Percentiles rank a stretch among this genome's conserved stretches.
phyloP scores from a whole-genome alignment of 306 rosid species.

The Lupinus albus region DNA sequence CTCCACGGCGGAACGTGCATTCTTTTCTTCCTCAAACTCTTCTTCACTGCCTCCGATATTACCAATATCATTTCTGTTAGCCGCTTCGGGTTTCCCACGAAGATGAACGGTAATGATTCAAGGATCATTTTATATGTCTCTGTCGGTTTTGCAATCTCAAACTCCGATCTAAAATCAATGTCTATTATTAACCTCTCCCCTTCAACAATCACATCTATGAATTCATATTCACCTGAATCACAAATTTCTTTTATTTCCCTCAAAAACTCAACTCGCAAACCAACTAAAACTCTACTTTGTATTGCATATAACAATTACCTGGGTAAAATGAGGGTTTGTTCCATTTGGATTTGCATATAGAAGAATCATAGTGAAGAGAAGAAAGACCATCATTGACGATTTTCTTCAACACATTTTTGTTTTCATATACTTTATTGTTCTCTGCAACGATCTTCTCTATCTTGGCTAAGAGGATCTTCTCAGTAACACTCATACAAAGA shows the following conservation, averaged over 20 bases:
- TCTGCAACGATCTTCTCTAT: conserved; percentile 74
- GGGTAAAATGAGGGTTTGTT: conserved; percentile 71
- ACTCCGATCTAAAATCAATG: conserved; percentile 90
- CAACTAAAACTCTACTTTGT: no score
- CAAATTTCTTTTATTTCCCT: no score
- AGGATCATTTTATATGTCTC: conserved; percentile 78
- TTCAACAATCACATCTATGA: conserved; percentile 69
- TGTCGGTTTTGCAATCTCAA: conserved; percentile 90
- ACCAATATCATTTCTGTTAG: conserved; percentile 66
- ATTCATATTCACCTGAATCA: conserved; percentile 88
- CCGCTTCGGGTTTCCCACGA: conserved; percentile 84
- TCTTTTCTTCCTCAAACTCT: conserved; percentile 90
- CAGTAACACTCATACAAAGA: conserved; percentile 71
- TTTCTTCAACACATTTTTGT: conserved; percentile 72
- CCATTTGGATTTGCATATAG: conserved; percentile 90
- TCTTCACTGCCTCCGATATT: conserved; percentile 80
- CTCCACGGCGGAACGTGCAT: conserved; percentile 85
- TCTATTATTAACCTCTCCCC: conserved; percentile 80
- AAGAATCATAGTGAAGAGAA: conserved; percentile 75
- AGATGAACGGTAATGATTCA: conserved; percentile 76
- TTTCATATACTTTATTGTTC: conserved; percentile 58
- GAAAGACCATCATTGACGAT: conserved; percentile 63
- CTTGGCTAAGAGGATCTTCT: conserved; percentile 89
- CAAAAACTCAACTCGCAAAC: no score
- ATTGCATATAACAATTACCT: conserved; percentile 45